Base-by-base conservation (phyloP, 768 basidiomycete species). In the Cyclocybe cylindracea region DNA sequence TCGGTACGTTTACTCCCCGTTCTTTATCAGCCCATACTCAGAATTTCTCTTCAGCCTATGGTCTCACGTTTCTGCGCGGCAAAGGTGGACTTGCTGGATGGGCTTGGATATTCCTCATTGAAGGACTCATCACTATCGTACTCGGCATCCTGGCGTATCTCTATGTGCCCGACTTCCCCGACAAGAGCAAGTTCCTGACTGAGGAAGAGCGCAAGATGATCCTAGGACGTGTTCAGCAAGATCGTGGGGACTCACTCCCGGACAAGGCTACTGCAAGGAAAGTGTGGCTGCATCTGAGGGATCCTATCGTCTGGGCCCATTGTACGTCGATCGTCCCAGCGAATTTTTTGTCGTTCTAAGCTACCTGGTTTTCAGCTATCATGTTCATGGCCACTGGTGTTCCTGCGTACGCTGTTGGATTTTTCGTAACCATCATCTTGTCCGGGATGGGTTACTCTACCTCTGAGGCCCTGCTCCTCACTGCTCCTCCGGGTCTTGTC, bases 291-390 rank as follows among this genome's bases (percentile, higher is more conserved):
- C 70, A 74, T 48, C 54, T 75, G 18, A 46, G 60, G 19, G 74
- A 76, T 54, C 70, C 69, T 61, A 63, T 66, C 33, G 46, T 73
- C 7, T 75, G 72, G 73, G 64, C 64, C 13, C 69, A 60, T 47
- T 70, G 70, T 70, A 49, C 5, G 66, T 24, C 5, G 24, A 24
- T 24, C 24, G 5, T 3, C 5, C 24, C 24, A 24, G 24, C 24
- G 5, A 45, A 33, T 10, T 40, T 32, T 47, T 54, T n/a, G n/a
- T 4, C 3, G 18, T 10, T 13, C 29, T 43, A 14, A 39, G 5
- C 24, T 24, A 3, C 5, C 24, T 5, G 24, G 24, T 24, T 24
- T 24, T 24, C 2, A 65, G 72, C 64, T 10, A 37, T 72, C 29
- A 71, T 74, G 70, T 71, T 70, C 52, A 57, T 71, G 62, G 61